Conservation (phyloP, 768 basidiomycete species). For the Termitomyces bulborhizus region DNA sequence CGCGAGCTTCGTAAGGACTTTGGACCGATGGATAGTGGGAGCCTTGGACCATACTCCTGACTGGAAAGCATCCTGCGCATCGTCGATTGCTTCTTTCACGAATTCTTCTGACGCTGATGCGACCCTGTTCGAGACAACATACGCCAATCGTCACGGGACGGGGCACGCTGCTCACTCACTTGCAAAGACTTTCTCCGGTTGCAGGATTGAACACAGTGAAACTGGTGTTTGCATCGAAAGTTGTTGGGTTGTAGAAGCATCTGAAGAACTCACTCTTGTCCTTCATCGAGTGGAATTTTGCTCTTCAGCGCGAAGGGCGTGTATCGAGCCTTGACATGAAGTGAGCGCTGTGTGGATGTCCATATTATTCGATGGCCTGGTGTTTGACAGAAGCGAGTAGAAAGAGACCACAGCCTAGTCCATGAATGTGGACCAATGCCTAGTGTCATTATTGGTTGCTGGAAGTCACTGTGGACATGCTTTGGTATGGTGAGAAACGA, state of each 20-base stretch:
- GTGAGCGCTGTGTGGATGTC: constrained; percentile 3
- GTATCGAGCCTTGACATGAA: constrained; percentile 10
- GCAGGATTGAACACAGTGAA: constrained; percentile 63
- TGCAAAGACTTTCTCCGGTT: constrained; percentile 51
- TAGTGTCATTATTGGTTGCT: neutral
- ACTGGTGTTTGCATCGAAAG: constrained; percentile 20
- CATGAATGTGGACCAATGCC: neutral
- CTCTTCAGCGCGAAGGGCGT: neutral
- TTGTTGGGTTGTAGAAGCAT: neutral
- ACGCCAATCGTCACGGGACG: neutral
- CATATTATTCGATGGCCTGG: neutral
- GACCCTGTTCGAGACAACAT: constrained; percentile 34
- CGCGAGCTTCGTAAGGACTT: constrained; percentile 60
- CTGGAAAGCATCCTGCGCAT: constrained; percentile 53
- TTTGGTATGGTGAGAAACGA: too few relatives aligned
- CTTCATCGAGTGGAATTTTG: neutral
- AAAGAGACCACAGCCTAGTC: neutral
- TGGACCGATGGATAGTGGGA: constrained; percentile 52
- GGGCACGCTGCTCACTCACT: constrained; percentile 30
- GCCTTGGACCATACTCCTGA: constrained; percentile 71
- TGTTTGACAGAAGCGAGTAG: neutral
- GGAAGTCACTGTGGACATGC: neutral
- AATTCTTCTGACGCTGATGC: constrained; percentile 43
- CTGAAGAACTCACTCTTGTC: constrained; percentile 16
- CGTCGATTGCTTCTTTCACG: constrained; percentile 43